Evolutionary conservation across 257 asterid genomes (phyloP).

Genomic region (Solanum arcanum): DNA sequence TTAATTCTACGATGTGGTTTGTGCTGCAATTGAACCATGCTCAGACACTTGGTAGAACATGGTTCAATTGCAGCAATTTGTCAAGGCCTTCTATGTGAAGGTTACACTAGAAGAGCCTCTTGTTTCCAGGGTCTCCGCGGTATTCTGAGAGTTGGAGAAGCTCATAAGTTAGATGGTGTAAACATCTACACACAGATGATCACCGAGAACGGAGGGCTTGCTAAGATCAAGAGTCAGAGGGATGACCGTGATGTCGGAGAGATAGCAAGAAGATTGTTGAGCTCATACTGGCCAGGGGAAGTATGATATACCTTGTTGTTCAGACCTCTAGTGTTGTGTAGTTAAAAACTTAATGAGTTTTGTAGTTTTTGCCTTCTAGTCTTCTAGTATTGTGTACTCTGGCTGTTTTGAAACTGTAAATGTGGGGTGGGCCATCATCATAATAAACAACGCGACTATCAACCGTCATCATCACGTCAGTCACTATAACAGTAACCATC

Average conservation of each 20-base stretch:
- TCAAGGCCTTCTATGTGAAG: background rate
- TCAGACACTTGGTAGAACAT: background rate
- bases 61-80: background rate
- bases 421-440: background rate
- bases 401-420: no score
- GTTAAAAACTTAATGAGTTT: no score
- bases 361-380: background rate
- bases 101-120: background rate
- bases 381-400: background rate
- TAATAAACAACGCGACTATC: background rate
- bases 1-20: background rate
- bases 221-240: background rate
- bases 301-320: background rate
- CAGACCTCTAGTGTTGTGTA: background rate
- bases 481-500: background rate
- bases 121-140: background rate
- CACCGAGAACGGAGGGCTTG: background rate
- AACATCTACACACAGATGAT: background rate
- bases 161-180: background rate
- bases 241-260: background rate
- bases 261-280: background rate
- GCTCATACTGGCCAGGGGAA: background rate
- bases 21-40: no score
- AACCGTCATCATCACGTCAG: accelerated
- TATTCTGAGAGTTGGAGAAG: background rate